Evolutionary conservation across 495 filamentous ascomycete species (phyloP), one percentile per base, ranked within the genome.

Genomic region (Aspergillus mulundensis): DNA sequence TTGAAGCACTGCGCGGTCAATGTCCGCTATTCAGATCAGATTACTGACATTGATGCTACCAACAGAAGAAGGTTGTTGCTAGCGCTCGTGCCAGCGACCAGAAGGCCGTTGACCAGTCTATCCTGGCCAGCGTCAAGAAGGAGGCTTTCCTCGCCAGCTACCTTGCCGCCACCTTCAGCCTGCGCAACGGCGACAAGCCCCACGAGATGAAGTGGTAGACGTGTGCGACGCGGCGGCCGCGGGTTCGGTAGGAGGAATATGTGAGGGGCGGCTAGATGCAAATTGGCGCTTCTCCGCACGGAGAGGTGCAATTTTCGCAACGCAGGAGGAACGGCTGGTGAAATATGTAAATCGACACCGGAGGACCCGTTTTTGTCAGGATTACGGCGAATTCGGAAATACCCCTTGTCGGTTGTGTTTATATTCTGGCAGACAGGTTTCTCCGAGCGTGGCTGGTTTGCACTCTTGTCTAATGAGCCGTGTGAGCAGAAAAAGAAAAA

Each of bases 131-230:
- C 78, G 90, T 99, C 81, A 97, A 97, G 89, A 95, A 96, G 83
- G 91, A 92, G 73, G 85, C 87, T 47, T 78, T 90, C 69, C 86
- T 99, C 70, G 73, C 84, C 70, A 87, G 85, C 72, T 97, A 97
- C 82, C 88, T 99, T 58, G 84, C 84, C 69, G 87, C 85, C 74
- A 87, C 84, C 66, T 99, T 97, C 86, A 93, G 87, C 83, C 86
- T 97, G 73, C 86, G 90, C 75, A 97, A 90, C 82, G 93, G 94
- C 70, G 94, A 98, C 82, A 88, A 90, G 84, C 94, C 95, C 76
- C 94, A 97, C 76, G 87, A 91, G 83, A 97, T 98, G 90, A 84
- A 87, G 77, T 93, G 86, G 84, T 93, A 91, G 73, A 74, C 67
- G 66, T 71, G 65, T 70, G 66, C 61, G 62, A 65, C 61, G 69